These are phyloP conservation scores for Candida hispaniensis DNA, from an alignment of 805 yeast genomes.

Conservation along the genomic window DNA sequence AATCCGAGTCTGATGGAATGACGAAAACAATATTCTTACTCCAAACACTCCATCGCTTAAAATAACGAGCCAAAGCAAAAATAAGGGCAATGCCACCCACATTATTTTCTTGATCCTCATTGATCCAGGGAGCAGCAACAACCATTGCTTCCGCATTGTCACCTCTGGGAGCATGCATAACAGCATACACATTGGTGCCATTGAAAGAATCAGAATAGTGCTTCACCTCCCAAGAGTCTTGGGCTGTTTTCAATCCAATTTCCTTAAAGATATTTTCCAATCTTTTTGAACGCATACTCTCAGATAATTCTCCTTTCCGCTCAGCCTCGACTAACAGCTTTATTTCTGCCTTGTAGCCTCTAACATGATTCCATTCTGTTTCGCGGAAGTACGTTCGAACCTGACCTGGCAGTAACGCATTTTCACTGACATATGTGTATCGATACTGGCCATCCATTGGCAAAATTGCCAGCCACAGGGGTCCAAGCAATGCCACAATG, in stretches of 20 bases:
- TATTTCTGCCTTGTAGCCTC: conserved; percentile 70
- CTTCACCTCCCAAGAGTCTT: conserved; percentile 31
- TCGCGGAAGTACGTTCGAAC: conserved; percentile 87
- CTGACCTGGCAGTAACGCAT: conserved; percentile 95
- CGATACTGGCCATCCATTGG: conserved; percentile 79
- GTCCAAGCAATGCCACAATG: conserved; percentile 31
- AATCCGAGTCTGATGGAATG: conserved; percentile 59
- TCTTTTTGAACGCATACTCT: conserved; percentile 34
- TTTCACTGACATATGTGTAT: conserved; percentile 80
- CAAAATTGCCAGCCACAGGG: conserved; percentile 46
- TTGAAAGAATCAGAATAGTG: conserved; percentile 22
- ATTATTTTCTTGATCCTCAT: conserved; percentile 53
- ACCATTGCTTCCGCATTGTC: conserved; percentile 95
- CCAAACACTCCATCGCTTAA: conserved; percentile 85
- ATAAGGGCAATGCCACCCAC: conserved; percentile 71
- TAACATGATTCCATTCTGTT: conserved; percentile 81
- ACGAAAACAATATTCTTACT: conserved; percentile 86
- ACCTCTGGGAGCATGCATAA: conserved; percentile 86
- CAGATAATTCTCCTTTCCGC: conserved; percentile 2
- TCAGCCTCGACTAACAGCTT: conserved; percentile 27
- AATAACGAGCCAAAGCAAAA: conserved; percentile 65
- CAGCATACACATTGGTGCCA: conserved; percentile 56
- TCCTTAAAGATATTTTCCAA: conserved; percentile 53
- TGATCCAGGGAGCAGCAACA: conserved; percentile 77
- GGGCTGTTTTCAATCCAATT: conserved; percentile 58